Evolutionary conservation across 2,329 filamentous ascomycete genomes (phyloP), one percentile per base, ranked within the genome.

Genomic region (Ophiocordyceps australis): DNA sequence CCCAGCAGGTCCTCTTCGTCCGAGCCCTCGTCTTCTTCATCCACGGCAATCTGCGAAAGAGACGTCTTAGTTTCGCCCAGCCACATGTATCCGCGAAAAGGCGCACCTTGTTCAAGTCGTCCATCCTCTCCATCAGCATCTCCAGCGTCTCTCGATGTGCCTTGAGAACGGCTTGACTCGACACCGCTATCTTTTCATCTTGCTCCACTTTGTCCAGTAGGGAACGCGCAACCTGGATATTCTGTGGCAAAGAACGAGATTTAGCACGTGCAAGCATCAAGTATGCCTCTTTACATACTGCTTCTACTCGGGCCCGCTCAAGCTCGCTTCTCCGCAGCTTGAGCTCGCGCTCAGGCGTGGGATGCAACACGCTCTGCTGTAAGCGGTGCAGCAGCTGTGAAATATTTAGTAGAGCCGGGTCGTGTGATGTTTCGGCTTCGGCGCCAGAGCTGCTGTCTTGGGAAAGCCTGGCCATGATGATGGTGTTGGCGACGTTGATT

Each of bases 151-250:
- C 70, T 30, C 74, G 63, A 39, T 80, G 77, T 22, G 54, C 51
- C 32, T 66, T 60, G 17, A 86, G 54, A 32, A 77, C 71, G 14
- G 55, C 49, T 45, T 81, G 74, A 12, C 58, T 46, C 29, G 63
- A 62, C 17, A 63, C 52, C 42, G 73, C 73, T 33, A 72, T 51
- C 10, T 66, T 49, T 5, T 69, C 62, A 37, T 77, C 68, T 38
- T 80, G 75, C 44, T 83, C 79, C 22, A 82, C 62, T 31, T 63
- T 71, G 13, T 74, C 63, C 29, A 85, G 65, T 17, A 79, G 60
- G 1, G 60, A 62, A 21, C 72, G 68, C 13, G 79, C 78, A 43
- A 78, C 69, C 36, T 77, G 66, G 32, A 86, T 56, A 39, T 82
- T 85, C 68, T 79, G 33, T 10, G 17, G 7, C 17, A n/a, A n/a